A percentile compares a stretch with the other conserved stretches of the same genome.
Evolutionary conservation across 805 yeast species (phyloP).

Genomic region (Debaryomyces castellii): DNA sequence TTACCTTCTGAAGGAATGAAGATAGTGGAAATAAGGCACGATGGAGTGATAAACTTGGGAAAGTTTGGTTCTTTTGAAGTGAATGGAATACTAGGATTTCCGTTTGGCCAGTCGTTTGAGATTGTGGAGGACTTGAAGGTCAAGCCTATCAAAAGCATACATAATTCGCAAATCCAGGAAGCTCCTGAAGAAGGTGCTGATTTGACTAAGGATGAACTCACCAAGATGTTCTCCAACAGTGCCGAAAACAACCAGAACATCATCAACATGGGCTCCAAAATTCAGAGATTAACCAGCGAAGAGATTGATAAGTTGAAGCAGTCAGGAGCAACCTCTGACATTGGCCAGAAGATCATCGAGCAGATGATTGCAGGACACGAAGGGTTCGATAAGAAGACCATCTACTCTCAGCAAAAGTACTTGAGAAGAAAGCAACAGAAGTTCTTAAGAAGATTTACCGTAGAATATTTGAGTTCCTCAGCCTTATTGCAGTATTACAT

Average conservation of each 20-base stretch:
- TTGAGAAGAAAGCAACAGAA: constrained; percentile 88
- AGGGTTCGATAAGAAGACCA: constrained; percentile 85
- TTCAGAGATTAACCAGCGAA: constrained; percentile 71
- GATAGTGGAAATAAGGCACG: constrained; percentile 63
- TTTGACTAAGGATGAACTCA: constrained; percentile 37
- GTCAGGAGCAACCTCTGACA: constrained; percentile 57
- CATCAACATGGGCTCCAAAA: constrained; percentile 63
- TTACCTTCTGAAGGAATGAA: constrained; percentile 82
- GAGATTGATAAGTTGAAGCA: constrained; percentile 84
- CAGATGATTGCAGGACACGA: constrained; percentile 81
- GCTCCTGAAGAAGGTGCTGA: constrained; percentile 33
- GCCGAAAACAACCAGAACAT: constrained; percentile 67
- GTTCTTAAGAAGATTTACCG: constrained; percentile 80
- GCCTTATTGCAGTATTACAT: constrained; percentile 70
- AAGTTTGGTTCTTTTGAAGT: constrained; percentile 87
- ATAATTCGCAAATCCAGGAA: constrained; percentile 21
- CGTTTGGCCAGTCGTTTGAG: constrained; percentile 89
- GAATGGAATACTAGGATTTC: constrained; percentile 72
- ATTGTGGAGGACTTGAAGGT: constrained; percentile 57
- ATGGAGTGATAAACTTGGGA: constrained; percentile 70
- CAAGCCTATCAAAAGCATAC: constrained; percentile 45
- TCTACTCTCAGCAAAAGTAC: constrained; percentile 89
- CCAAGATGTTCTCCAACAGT: constrained; percentile 38
- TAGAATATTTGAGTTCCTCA: constrained; percentile 71
- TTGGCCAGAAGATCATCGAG: constrained; percentile 77